These are phyloP conservation scores for Persicaria tinctoria DNA, from an alignment of 148 eudicot species.

Conservation along the genomic window DNA sequence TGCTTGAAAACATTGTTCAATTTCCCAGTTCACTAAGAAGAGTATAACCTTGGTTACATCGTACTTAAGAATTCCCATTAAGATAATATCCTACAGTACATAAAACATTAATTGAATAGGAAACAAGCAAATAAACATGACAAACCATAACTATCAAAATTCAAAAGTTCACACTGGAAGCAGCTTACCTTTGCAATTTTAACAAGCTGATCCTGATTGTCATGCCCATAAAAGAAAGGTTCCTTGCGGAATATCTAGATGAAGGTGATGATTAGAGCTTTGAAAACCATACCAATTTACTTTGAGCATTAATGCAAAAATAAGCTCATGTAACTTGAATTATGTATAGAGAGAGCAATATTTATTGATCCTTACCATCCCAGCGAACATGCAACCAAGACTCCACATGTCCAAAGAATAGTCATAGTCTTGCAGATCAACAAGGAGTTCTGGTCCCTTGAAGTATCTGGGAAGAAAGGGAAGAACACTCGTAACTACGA, in stretches of 20 bases:
- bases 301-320: neutral
- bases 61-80: too few relatives aligned
- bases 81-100: too few relatives aligned
- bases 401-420: slow-evolving; percentile 92
- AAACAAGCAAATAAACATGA: neutral
- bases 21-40: too few relatives aligned
- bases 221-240: slow-evolving; percentile 85
- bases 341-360: neutral
- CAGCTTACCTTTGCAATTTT: slow-evolving; percentile 70
- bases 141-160: neutral
- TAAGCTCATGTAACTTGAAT: neutral
- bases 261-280: neutral
- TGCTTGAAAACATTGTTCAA: too few relatives aligned
- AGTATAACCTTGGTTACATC: too few relatives aligned
- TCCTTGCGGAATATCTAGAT: slow-evolving; percentile 84
- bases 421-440: slow-evolving; percentile 85
- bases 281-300: neutral
- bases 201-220: slow-evolving; percentile 85
- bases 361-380: slow-evolving; percentile 48
- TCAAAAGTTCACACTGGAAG: neutral
- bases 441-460: slow-evolving; percentile 89
- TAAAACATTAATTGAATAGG: neutral
- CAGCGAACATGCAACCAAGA: slow-evolving; percentile 91
- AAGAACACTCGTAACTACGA: neutral
- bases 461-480: slow-evolving; percentile 42